Evolutionary conservation across 352 stramenopile genomes (phyloP).

Genomic region (Phytophthora constricta): DNA sequence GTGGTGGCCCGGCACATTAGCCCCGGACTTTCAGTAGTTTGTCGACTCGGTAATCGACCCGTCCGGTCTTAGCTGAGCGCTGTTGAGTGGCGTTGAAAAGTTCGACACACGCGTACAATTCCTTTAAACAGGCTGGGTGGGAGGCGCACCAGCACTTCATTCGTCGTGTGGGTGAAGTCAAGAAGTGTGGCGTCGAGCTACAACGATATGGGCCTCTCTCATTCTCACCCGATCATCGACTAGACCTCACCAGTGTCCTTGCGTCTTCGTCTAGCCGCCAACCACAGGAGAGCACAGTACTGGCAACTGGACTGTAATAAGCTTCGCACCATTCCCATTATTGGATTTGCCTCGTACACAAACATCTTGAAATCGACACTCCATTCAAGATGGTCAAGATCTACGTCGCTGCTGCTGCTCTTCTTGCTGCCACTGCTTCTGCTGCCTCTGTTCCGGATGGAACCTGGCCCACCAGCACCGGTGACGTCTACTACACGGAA

Average conservation of each 20-base stretch:
- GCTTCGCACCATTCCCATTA: slow-evolving; percentile 1
- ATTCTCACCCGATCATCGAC: slow-evolving; percentile 7
- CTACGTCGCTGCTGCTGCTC: slow-evolving; percentile 1
- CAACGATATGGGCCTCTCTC: not conserved
- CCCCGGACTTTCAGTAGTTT: not conserved
- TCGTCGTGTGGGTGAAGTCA: not conserved
- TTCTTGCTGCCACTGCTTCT: slow-evolving; percentile 6
- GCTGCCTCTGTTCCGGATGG: slow-evolving; percentile 28
- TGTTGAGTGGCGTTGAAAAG: not conserved
- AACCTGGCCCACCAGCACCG: slow-evolving; percentile 31
- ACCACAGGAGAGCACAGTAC: no score
- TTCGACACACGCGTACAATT: slow-evolving; percentile 1
- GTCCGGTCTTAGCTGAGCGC: not conserved
- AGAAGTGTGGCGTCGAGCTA: not conserved
- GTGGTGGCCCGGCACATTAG: not conserved
- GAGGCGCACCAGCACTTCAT: not conserved
- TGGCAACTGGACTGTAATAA: not conserved
- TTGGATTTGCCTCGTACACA: not conserved
- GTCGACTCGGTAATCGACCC: not conserved
- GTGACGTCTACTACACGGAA: slow-evolving; percentile 29
- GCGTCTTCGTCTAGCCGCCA: not conserved
- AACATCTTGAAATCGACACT: not conserved
- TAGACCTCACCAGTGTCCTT: slow-evolving; percentile 1
- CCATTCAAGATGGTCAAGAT: slow-evolving; percentile 30
- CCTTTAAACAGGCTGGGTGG: slow-evolving; percentile 8